Base-by-base conservation (phyloP, 768 basidiomycete genomes). In the Leccinum sublutescens region DNA sequence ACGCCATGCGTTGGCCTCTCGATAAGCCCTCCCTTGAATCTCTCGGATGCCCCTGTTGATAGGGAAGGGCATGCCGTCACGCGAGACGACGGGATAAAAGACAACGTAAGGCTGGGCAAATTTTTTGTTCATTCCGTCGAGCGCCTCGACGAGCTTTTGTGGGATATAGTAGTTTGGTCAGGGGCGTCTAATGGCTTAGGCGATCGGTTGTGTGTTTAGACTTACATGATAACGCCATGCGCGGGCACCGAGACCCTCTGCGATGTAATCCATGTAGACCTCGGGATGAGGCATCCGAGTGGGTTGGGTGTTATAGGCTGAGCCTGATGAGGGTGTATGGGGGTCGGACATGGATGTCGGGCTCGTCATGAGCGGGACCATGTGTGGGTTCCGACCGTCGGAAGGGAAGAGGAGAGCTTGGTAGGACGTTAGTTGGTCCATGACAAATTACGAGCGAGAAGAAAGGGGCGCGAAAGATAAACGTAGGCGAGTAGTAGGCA, bases 241-340 rank as follows among this genome's bases (percentile, higher is more conserved):
- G 58, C 85, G 80, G 17, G 83, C 74, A 33, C 85, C 86, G 59
- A 83, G 78, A 55, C 83, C 81, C 74, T 91, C 88, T 67, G 88
- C 89, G 65, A 93, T 85, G 73, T 87, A 89, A 74, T 92, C 89
- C 90, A 93, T 93, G 68, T 88, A 84, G 45, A 89, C 82, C 71
- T 92, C 89, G 11, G 91, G 91, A 71, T 93, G 91, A 0, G 91
- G 91, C 78, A 89, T 82, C 54, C 86, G 85, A 50, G 84, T 75
- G 33, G 80, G 79, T 29, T 79, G 73, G 56, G 75, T 69, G 48
- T 77, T 78, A 55, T 80, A 36, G 36, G 2, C 80, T 11, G 31
- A 31, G 31, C 10, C 31, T 31, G 31, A 9, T 29, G 29, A n/a
- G 40, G 78, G 72, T 14, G 74, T 74, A 59, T 81, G 80, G 50